Base-by-base conservation (phyloP, 768 basidiomycete genomes). In the Tulasnella sp. region DNA sequence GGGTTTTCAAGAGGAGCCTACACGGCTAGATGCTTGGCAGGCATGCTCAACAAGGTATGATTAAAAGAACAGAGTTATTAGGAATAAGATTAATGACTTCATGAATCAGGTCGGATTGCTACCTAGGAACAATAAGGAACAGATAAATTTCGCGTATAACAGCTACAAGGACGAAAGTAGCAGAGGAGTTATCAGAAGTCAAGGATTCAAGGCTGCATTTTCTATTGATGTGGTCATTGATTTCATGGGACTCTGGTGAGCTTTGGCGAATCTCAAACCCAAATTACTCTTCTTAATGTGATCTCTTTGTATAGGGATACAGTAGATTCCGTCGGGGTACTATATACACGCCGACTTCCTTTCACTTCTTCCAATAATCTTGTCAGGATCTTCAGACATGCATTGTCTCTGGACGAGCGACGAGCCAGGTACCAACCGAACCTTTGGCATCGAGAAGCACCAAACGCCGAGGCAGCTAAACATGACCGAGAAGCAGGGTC, bases 1-100 rank as follows among this genome's bases (percentile, higher is more conserved):
- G 65, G 65, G 10, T 66, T 66, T 50, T 64, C 62, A 1, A 41
- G 64, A 32, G 62, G 63, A 13, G 55, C 57, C 15, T 60, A 57
- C 49, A 56, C 59, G 8, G 59, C 60, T 7, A 45, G 62, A 24
- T 58, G 56, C 16, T 53, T 59, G 31, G 60, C 59, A 0, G 62
- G 60, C 28, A 61, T 62, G 58, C 61, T 84, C 12, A 75, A 82
- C 59, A 79, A 80, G 63, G 77, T 47, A 28, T 15, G 10, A 10
- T 46, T 45, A n/a, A 16, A 15, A 10, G 40, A 22, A 13, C 40
- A 10, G 10, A 15, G n/a, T 20, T 39, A 7, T n/a, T 10, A 31
- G 12, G n/a, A 34, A 24, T 12, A 25, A 56, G n/a, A 53, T 55
- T 12, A n/a, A 25, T 32, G 8, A n/a, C 16, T 1, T 8, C 15